A percentile compares a stretch with the other conserved stretches of the same genome.
Conservation (phyloP, 768 basidiomycete genomes). For the Calocybe indica region DNA sequence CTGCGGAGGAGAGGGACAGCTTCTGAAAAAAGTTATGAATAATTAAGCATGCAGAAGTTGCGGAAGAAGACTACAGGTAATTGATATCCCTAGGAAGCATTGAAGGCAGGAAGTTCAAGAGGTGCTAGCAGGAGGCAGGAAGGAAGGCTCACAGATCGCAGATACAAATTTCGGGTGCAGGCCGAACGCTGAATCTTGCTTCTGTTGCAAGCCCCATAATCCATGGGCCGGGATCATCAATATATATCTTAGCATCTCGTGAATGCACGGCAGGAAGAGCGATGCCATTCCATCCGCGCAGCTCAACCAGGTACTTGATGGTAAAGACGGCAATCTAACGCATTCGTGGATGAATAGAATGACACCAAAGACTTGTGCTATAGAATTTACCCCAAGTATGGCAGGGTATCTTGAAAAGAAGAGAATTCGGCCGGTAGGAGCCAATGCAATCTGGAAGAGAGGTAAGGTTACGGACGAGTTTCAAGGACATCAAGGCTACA, state of each 20-base stretch:
- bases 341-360: conserved; percentile 2
- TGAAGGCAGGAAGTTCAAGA: not conserved
- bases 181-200: conserved; percentile 70
- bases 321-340: conserved; percentile 80
- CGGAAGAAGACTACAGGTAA: conserved; percentile 50
- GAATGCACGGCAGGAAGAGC: conserved; percentile 78
- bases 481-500: not conserved
- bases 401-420: conserved; percentile 88
- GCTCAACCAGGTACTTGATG: conserved; percentile 85
- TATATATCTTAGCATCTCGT: conserved; percentile 87
- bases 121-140: not conserved
- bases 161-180: conserved; percentile 78
- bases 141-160: conserved; percentile 66
- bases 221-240: conserved; percentile 97
- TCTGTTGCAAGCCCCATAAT: conserved; percentile 89
- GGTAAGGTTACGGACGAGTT: conserved; percentile 58
- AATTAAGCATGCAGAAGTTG: not conserved
- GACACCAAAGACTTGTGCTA: too few species aligned
- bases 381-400: conserved; percentile 70
- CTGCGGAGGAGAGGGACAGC: conserved; percentile 72
- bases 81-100: conserved; percentile 61
- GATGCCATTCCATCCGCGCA: conserved; percentile 91
- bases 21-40: conserved; percentile 31
- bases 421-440: conserved; percentile 80
- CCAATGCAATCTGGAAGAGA: conserved; percentile 68